Percentiles rank a stretch among this genome's conserved stretches.
phyloP scores from a whole-genome alignment of 2,329 filamentous ascomycete genomes.

The Colletotrichum sp. region DNA sequence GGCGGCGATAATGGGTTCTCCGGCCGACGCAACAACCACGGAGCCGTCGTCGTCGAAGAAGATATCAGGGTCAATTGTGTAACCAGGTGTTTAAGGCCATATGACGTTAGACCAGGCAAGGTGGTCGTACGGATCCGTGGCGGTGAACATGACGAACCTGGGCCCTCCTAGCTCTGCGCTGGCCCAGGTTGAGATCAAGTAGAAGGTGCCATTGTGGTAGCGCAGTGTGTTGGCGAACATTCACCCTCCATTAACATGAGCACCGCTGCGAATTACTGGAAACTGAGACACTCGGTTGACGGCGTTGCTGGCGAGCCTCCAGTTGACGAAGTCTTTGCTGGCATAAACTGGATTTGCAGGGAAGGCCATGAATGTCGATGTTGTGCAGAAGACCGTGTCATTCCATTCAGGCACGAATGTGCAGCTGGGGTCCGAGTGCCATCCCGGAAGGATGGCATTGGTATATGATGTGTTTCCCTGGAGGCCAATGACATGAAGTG shows the following conservation, averaged over 20 bases:
- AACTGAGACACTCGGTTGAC: constrained; percentile 42
- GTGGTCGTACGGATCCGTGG: constrained; percentile 22
- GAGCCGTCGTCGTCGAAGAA: constrained; percentile 59
- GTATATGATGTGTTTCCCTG: background rate
- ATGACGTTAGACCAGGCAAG: constrained; percentile 22
- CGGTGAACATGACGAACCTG: constrained; percentile 9
- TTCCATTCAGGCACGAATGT: constrained; percentile 35
- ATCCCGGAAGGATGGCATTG: constrained; percentile 55
- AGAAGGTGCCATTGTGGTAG: constrained; percentile 46
- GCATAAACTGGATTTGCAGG: constrained; percentile 58
- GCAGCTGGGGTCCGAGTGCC: constrained; percentile 52
- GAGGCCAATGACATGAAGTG: background rate
- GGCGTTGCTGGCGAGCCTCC: constrained; percentile 47
- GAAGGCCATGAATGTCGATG: constrained; percentile 56
- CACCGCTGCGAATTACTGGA: constrained; percentile 22
- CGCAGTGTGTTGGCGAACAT: constrained; percentile 53
- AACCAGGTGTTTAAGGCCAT: background rate
- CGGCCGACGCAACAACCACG: constrained; percentile 30
- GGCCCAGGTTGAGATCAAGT: constrained; percentile 27
- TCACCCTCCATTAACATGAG: constrained; percentile 27
- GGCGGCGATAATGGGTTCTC: constrained; percentile 26
- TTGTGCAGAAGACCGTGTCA: constrained; percentile 53
- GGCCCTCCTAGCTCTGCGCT: background rate
- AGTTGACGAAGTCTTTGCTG: constrained; percentile 54
- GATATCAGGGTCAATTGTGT: constrained; percentile 47